Percentiles rank a stretch among this genome's conserved stretches.
phyloP scores from a whole-genome alignment of 2,329 filamentous ascomycete species.

The Sporothrix dimorphospora region DNA sequence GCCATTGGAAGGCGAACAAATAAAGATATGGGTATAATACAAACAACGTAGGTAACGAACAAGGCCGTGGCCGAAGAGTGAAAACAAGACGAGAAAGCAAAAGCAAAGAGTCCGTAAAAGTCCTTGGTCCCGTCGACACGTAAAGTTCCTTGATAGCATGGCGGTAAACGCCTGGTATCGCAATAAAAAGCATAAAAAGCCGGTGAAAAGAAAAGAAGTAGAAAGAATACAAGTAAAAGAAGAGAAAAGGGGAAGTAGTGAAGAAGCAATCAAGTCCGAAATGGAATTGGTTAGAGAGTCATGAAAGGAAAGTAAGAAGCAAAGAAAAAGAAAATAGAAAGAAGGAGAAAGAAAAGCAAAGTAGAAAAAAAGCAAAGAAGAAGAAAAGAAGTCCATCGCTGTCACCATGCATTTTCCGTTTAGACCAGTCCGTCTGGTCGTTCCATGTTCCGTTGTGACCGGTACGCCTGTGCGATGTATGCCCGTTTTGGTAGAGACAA shows the following conservation, averaged over 20 bases:
- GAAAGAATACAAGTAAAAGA: neutral
- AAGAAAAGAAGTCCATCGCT: neutral
- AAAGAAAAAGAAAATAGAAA: neutral
- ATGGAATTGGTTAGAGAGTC: neutral
- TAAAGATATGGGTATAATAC: conserved; percentile 8
- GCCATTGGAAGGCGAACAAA: neutral
- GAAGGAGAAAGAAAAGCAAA: neutral
- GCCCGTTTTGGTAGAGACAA: neutral
- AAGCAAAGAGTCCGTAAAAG: neutral
- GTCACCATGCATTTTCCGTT: neutral
- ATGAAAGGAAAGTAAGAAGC: neutral
- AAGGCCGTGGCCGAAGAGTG: neutral
- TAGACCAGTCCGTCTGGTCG: conserved; percentile 1
- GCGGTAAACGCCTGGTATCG: neutral
- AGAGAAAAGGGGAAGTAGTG: neutral
- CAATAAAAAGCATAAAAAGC: neutral
- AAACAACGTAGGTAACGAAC: neutral
- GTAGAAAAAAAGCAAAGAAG: neutral
- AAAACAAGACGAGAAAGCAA: neutral
- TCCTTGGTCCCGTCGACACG: neutral
- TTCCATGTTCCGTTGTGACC: neutral
- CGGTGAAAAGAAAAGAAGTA: neutral
- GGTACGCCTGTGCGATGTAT: conserved; percentile 2
- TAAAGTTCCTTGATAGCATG: neutral
- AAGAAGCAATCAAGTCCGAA: neutral